A percentile compares a stretch with the other conserved stretches of the same genome.
Evolutionary conservation across 208 protist genomes (phyloP).

Genomic region (Balamuthia mandrillaris): DNA sequence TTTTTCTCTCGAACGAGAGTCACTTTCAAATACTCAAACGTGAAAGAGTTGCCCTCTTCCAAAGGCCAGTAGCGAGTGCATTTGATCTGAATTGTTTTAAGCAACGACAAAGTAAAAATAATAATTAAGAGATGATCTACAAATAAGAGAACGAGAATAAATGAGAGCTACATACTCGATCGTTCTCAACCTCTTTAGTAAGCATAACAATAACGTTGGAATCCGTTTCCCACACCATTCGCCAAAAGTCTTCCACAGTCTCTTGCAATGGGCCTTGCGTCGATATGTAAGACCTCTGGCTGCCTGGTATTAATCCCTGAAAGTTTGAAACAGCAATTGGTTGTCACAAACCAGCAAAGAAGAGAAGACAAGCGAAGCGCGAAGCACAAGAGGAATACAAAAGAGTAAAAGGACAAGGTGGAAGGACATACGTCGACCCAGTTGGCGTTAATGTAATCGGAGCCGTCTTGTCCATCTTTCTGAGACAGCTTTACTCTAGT

Average conservation of each 20-base stretch:
- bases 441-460: conserved; percentile 9
- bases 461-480: not conserved
- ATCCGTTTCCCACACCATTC: conserved; percentile 62
- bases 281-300: conserved; percentile 50
- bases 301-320: not conserved
- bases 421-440: not conserved
- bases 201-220: conserved; percentile 61
- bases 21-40: not conserved
- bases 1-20: not conserved
- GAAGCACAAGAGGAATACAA: no score
- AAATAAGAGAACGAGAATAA: not conserved
- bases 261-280: conserved; percentile 62
- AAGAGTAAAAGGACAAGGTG: not conserved
- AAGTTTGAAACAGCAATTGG: no score
- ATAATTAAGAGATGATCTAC: not conserved
- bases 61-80: conserved; percentile 34
- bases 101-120: not conserved
- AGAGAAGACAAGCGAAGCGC: no score
- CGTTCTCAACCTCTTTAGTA: conserved; percentile 57
- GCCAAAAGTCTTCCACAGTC: conserved; percentile 65
- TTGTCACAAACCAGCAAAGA: no score
- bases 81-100: conserved; percentile 21
- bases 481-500: not conserved
- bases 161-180: not conserved
- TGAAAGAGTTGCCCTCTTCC: conserved; percentile 2